Evolutionary conservation across 75 land plant species (phyloP).

Genomic region (Chamaecyparis obtusa): DNA sequence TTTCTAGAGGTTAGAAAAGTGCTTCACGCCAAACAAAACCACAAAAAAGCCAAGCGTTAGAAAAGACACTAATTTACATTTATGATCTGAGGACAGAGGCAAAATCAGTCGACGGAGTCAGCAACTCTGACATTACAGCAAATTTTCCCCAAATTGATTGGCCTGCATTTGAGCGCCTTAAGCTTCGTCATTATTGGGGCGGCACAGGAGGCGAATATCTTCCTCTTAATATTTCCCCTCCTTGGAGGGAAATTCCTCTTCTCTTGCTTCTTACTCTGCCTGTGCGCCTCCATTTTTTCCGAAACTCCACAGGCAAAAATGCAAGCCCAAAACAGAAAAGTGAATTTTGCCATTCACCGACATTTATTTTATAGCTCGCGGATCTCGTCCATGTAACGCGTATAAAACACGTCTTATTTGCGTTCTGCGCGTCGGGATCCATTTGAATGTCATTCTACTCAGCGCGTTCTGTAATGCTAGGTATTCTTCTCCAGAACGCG

Average conservation of each 20-base stretch:
- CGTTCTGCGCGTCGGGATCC: neutral
- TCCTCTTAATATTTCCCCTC: neutral
- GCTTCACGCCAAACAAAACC: no score
- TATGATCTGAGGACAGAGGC: neutral
- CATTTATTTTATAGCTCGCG: neutral
- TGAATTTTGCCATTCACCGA: neutral
- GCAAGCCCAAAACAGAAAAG: neutral
- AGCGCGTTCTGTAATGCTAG: no score
- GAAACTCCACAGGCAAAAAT: neutral
- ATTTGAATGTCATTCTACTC: neutral
- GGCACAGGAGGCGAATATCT: neutral
- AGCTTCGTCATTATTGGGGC: neutral
- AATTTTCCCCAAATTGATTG: neutral
- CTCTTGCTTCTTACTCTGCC: neutral
- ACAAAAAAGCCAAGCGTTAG: no score
- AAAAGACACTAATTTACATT: no score
- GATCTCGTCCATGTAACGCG: neutral
- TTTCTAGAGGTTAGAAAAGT: no score
- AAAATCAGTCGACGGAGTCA: neutral
- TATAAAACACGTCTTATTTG: neutral
- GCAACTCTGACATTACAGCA: neutral
- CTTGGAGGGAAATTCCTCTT: neutral
- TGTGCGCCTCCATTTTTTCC: neutral
- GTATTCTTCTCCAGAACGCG: neutral
- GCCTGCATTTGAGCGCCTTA: neutral